These are phyloP conservation scores for Pinguiococcus pyrenoidosus DNA, from an alignment of 108 stramenopile genomes.

Conservation along the genomic window DNA sequence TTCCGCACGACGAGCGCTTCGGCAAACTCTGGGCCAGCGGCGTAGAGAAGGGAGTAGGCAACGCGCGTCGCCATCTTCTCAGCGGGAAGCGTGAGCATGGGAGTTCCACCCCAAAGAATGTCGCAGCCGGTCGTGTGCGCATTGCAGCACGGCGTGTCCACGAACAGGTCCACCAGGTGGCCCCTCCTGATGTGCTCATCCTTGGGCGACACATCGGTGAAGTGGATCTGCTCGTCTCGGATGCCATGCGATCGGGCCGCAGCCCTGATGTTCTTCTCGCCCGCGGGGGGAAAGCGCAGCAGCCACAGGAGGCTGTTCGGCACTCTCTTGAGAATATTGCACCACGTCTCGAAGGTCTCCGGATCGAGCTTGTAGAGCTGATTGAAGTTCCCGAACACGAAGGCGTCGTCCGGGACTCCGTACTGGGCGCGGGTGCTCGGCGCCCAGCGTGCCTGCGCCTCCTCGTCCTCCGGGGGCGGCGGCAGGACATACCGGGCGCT, in stretches of 20 bases:
- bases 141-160: slow-evolving; percentile 71
- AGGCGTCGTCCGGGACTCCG: slow-evolving; percentile 46
- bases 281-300: slow-evolving; percentile 52
- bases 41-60: slow-evolving; percentile 47
- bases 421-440: slow-evolving; percentile 39
- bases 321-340: slow-evolving; percentile 41
- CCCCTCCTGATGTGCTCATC: slow-evolving; percentile 58
- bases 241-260: slow-evolving; percentile 37
- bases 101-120: slow-evolving; percentile 54
- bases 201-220: slow-evolving; percentile 52
- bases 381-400: slow-evolving; percentile 69
- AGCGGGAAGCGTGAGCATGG: slow-evolving; percentile 55
- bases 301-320: slow-evolving; percentile 56
- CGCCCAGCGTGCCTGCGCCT: too few relatives aligned
- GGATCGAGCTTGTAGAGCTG: slow-evolving; percentile 75
- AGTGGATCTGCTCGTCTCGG: slow-evolving; percentile 35
- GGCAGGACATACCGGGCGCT: slow-evolving; percentile 33
- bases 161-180: slow-evolving; percentile 56
- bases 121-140: slow-evolving; percentile 70
- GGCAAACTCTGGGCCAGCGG: slow-evolving; percentile 45
- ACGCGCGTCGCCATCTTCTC: slow-evolving; percentile 65
- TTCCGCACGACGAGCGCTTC: slow-evolving; percentile 30
- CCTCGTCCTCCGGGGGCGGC: slow-evolving; percentile 14
- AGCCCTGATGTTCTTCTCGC: slow-evolving; percentile 49
- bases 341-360: slow-evolving; percentile 53